These are phyloP conservation scores for Microsporum audouinii DNA, from an alignment of 2,329 filamentous ascomycete genomes.

Conservation along the genomic window DNA sequence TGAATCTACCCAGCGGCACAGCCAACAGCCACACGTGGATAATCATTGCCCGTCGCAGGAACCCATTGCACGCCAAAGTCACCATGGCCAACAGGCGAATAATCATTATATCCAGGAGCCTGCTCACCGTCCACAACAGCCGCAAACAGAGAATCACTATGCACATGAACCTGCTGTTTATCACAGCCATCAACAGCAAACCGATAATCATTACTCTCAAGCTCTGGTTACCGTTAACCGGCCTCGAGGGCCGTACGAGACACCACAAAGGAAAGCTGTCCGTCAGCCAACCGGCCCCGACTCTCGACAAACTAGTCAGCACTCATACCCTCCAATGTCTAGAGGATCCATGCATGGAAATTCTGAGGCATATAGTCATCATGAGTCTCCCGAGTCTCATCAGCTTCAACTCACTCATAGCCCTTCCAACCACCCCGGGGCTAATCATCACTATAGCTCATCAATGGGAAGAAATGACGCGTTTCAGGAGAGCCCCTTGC, in stretches of 20 bases:
- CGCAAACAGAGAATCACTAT: background rate
- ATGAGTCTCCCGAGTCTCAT: background rate
- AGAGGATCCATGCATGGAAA: constrained; percentile 8
- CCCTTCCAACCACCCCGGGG: background rate
- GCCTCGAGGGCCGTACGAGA: constrained; percentile 8
- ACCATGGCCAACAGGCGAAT: background rate
- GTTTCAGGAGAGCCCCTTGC: constrained; percentile 21
- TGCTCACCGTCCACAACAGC: constrained; percentile 3
- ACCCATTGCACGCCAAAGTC: background rate
- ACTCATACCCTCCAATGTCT: constrained; percentile 8
- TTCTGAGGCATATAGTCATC: constrained; percentile 1
- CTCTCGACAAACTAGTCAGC: constrained; percentile 1
- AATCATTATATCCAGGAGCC: constrained; percentile 1
- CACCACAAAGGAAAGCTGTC: constrained; percentile 7
- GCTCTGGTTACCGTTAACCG: background rate
- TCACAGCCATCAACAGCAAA: background rate
- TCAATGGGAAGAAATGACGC: constrained; percentile 16
- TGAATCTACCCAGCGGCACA: background rate
- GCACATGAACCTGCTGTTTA: background rate
- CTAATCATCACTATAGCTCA: constrained; percentile 11
- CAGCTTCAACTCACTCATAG: constrained; percentile 1
- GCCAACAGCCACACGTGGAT: background rate
- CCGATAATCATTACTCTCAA: constrained; percentile 2
- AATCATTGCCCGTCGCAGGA: constrained; percentile 8
- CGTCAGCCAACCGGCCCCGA: constrained; percentile 9